phyloP scores from a whole-genome alignment of 768 basidiomycete species.

The Collybiopsis luxurians region DNA sequence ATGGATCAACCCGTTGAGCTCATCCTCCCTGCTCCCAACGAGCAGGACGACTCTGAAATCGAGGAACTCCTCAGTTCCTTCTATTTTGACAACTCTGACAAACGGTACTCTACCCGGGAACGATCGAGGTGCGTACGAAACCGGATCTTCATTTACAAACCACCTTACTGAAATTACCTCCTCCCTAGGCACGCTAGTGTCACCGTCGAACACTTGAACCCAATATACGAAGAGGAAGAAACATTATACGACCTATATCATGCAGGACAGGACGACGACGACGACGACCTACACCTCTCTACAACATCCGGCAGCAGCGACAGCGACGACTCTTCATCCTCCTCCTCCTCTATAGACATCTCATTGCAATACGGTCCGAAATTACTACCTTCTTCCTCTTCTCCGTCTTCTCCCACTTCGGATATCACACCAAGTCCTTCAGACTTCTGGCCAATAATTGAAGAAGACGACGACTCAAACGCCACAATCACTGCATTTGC shows the following conservation, averaged over 20 bases:
- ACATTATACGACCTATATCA: constrained; percentile 4
- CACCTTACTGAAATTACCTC: not conserved
- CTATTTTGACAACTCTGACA: constrained; percentile 2
- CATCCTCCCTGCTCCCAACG: not conserved
- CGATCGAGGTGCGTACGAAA: not conserved
- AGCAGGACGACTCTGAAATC: constrained; percentile 5
- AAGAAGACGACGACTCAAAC: not conserved
- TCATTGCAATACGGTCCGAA: not conserved
- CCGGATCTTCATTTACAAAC: not conserved
- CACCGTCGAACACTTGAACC: not conserved
- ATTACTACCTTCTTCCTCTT: not conserved
- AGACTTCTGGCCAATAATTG: constrained; percentile 1
- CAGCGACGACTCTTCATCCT: not conserved
- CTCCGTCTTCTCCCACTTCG: not conserved
- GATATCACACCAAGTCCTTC: not conserved
- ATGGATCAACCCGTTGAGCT: no score
- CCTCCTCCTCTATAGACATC: not conserved
- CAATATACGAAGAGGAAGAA: constrained; percentile 1
- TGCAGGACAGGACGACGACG: not conserved
- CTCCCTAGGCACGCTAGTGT: not conserved
- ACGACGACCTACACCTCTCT: not conserved
- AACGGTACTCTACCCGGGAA: not conserved
- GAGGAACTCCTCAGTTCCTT: constrained; percentile 7
- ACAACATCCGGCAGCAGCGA: not conserved
- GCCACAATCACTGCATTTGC: not conserved